Conservation (phyloP, 305 asterid genomes). For the Fraxinus platypoda region DNA sequence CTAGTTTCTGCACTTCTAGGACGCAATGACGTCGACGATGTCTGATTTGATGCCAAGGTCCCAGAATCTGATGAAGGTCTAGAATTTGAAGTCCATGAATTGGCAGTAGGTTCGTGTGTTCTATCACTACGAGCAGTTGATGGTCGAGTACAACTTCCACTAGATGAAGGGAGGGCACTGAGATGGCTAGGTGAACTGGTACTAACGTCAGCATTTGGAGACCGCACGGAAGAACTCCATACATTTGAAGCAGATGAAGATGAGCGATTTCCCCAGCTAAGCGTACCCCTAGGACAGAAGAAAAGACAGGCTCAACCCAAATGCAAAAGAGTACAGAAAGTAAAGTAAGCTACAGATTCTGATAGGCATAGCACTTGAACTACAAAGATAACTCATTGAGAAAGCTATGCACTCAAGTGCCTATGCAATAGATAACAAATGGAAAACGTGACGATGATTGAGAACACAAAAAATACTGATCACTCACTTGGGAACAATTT, state of each 20-base stretch:
- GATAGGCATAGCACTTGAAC: neutral
- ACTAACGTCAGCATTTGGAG: conserved; percentile 81
- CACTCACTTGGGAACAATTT: conserved; percentile 98
- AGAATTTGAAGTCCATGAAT: conserved; percentile 81
- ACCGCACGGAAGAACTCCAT: conserved; percentile 69
- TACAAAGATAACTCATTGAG: neutral
- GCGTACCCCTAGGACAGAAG: conserved; percentile 64
- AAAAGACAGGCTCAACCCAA: conserved; percentile 27
- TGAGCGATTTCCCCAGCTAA: conserved; percentile 88
- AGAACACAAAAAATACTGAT: conserved; percentile 11
- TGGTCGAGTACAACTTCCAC: conserved; percentile 95
- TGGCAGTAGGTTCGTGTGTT: conserved; percentile 54
- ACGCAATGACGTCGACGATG: conserved; percentile 64
- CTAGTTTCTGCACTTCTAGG: conserved; percentile 95
- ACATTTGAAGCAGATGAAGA: conserved; percentile 86
- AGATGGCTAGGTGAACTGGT: conserved; percentile 66
- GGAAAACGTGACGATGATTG: neutral
- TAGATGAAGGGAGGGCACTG: conserved; percentile 86
- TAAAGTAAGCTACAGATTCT: neutral
- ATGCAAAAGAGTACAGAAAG: conserved; percentile 5
- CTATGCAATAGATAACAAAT: neutral
- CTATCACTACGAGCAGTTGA: conserved; percentile 91
- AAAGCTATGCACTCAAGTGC: neutral
- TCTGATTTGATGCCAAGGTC: conserved; percentile 62
- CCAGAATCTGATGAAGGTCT: conserved; percentile 99